A percentile compares a stretch with the other conserved stretches of the same genome.
phyloP scores from a whole-genome alignment of 169 alveolate species.

The Plasmodium adleri region DNA sequence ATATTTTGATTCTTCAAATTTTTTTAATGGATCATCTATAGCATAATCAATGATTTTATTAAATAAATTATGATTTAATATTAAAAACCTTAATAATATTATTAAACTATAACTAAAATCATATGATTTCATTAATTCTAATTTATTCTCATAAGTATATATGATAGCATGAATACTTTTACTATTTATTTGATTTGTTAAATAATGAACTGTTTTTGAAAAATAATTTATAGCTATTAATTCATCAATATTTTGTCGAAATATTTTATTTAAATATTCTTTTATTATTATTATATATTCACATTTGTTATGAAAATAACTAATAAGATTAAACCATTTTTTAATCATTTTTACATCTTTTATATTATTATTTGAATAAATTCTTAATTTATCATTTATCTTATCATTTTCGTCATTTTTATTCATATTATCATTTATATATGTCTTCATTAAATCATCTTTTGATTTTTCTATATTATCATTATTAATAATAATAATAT shows the following conservation, averaged over 20 bases:
- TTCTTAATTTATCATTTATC: not conserved
- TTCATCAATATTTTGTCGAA: conserved; percentile 44
- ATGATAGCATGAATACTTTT: conserved; percentile 63
- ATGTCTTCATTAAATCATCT: not conserved
- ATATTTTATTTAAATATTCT: conserved; percentile 65
- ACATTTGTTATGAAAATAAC: conserved; percentile 1
- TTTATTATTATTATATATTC: conserved; percentile 42
- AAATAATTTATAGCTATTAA: conserved; percentile 28
- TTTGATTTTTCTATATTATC: not conserved
- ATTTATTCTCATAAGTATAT: conserved; percentile 31
- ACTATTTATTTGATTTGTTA: conserved; percentile 64
- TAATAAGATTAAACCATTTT: conserved; percentile 33
- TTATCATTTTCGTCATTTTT: not conserved
- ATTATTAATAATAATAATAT: not conserved
- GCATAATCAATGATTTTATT: conserved; percentile 35
- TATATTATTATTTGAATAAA: not conserved
- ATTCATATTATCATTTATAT: not conserved
- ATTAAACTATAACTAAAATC: conserved; percentile 64
- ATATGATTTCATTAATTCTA: conserved; percentile 27
- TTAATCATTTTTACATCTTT: conserved; percentile 45
- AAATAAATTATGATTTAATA: conserved; percentile 40
- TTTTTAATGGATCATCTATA: conserved; percentile 22
- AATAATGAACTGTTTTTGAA: conserved; percentile 42
- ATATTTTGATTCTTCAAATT: conserved; percentile 26
- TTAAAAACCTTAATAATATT: conserved; percentile 28